Conservation (phyloP, 2,329 filamentous ascomycete genomes). For the Penicillium sp. region DNA sequence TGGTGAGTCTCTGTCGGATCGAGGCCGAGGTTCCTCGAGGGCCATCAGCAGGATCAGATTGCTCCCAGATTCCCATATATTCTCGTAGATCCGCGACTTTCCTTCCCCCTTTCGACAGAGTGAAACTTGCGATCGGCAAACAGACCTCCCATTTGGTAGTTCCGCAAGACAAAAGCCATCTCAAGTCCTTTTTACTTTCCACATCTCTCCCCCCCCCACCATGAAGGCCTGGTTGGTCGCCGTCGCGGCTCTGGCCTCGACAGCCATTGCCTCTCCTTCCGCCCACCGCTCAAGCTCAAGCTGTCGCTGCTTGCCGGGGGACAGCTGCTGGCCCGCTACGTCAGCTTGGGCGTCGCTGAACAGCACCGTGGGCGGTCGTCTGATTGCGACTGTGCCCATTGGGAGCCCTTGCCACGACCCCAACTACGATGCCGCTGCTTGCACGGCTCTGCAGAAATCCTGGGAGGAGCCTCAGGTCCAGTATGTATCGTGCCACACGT, state of each 20-base stretch:
- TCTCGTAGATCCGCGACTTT: neutral
- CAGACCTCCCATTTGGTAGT: conserved; percentile 5
- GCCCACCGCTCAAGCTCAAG: neutral
- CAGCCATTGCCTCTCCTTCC: conserved; percentile 8
- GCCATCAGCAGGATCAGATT: neutral
- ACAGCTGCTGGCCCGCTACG: conserved; percentile 44
- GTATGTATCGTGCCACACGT: conserved; percentile 20
- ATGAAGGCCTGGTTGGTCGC: conserved; percentile 33
- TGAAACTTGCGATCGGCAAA: conserved; percentile 8
- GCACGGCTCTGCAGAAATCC: conserved; percentile 21
- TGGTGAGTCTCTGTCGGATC: neutral
- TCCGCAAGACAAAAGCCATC: neutral
- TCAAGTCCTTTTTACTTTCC: neutral
- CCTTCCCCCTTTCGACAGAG: neutral
- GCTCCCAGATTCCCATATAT: neutral
- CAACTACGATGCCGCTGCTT: conserved; percentile 29
- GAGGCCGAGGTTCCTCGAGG: neutral
- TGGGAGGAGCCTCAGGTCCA: conserved; percentile 37
- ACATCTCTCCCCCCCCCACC: conserved; percentile 19
- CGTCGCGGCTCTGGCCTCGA: conserved; percentile 21
- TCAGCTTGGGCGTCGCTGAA: conserved; percentile 42
- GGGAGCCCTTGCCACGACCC: conserved; percentile 43
- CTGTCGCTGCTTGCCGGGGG: conserved; percentile 38
- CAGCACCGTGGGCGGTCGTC: conserved; percentile 41
- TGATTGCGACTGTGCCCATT: conserved; percentile 46